These are phyloP conservation scores for Bipolaris zeicola DNA, from an alignment of 2,329 filamentous ascomycete genomes.

Conservation along the genomic window DNA sequence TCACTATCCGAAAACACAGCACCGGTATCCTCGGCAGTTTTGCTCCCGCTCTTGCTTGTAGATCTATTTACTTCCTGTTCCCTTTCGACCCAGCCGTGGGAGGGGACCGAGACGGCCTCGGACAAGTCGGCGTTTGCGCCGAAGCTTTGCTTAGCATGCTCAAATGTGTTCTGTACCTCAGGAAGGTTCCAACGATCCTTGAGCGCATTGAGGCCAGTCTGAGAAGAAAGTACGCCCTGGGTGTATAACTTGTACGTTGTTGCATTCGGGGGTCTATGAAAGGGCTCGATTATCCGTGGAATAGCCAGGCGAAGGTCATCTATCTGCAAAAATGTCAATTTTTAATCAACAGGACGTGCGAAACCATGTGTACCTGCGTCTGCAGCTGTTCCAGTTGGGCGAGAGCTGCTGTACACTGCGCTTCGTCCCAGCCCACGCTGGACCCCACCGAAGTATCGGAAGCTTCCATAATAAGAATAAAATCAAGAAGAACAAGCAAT, in stretches of 20 bases:
- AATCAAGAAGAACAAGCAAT: neutral
- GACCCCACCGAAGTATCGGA: slow-evolving; percentile 21
- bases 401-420: slow-evolving; percentile 50
- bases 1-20: slow-evolving; percentile 27
- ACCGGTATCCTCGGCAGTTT: slow-evolving; percentile 15
- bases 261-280: slow-evolving; percentile 37
- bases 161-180: slow-evolving; percentile 44
- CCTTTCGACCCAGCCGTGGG: slow-evolving; percentile 49
- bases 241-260: slow-evolving; percentile 49
- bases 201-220: slow-evolving; percentile 47
- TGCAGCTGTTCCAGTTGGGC: slow-evolving; percentile 53
- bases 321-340: slow-evolving; percentile 40
- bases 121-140: slow-evolving; percentile 46
- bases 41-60: slow-evolving; percentile 13
- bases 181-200: slow-evolving; percentile 46
- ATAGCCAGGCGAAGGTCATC: slow-evolving; percentile 52
- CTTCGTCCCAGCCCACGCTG: slow-evolving; percentile 46
- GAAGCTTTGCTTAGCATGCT: slow-evolving; percentile 45
- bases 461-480: slow-evolving; percentile 29
- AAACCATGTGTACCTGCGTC: slow-evolving; percentile 44
- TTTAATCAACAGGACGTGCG: neutral
- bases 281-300: slow-evolving; percentile 50
- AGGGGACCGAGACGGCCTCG: slow-evolving; percentile 38
- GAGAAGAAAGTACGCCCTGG: slow-evolving; percentile 44
- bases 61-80: slow-evolving; percentile 29